phyloP scores from a whole-genome alignment of 805 yeast genomes.

The Myxozyma sirexii region DNA sequence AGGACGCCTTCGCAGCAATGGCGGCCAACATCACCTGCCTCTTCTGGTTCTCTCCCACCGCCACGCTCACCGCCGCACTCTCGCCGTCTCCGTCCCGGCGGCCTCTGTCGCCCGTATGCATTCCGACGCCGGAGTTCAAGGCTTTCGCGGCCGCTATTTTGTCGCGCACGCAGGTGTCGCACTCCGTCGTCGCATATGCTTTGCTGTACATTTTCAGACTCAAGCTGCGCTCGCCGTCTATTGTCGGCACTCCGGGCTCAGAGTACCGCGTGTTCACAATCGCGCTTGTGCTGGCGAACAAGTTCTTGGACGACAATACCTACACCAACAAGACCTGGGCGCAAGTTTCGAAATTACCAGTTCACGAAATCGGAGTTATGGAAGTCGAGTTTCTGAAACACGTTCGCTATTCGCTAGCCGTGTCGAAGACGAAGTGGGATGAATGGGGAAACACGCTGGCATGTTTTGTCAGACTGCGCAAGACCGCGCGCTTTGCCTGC shows the following conservation, averaged over 20 bases:
- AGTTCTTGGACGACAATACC: conserved; percentile 94
- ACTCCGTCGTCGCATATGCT: conserved; percentile 41
- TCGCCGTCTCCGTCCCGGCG: background rate
- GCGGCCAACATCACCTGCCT: conserved; percentile 41
- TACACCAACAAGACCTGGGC: conserved; percentile 95
- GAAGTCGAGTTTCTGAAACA: conserved; percentile 29
- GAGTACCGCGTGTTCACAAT: conserved; percentile 53
- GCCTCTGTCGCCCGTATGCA: conserved; percentile 15
- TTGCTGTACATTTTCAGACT: conserved; percentile 42
- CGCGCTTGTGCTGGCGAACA: conserved; percentile 82
- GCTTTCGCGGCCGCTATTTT: conserved; percentile 39
- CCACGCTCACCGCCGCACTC: conserved; percentile 3
- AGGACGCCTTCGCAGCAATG: conserved; percentile 20
- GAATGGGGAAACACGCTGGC: conserved; percentile 25
- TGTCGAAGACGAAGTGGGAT: conserved; percentile 14
- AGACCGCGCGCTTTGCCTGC: conserved; percentile 14
- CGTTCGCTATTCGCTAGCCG: conserved; percentile 23
- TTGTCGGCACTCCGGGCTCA: conserved; percentile 40
- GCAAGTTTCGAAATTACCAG: conserved; percentile 83
- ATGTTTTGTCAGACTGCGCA: conserved; percentile 18
- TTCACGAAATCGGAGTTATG: conserved; percentile 49
- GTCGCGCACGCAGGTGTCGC: conserved; percentile 41
- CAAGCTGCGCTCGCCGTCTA: conserved; percentile 33
- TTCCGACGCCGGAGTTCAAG: conserved; percentile 38
- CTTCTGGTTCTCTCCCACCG: conserved; percentile 39